phyloP scores from a whole-genome alignment of 2,329 filamentous ascomycete genomes.

The Claviceps purpurea region DNA sequence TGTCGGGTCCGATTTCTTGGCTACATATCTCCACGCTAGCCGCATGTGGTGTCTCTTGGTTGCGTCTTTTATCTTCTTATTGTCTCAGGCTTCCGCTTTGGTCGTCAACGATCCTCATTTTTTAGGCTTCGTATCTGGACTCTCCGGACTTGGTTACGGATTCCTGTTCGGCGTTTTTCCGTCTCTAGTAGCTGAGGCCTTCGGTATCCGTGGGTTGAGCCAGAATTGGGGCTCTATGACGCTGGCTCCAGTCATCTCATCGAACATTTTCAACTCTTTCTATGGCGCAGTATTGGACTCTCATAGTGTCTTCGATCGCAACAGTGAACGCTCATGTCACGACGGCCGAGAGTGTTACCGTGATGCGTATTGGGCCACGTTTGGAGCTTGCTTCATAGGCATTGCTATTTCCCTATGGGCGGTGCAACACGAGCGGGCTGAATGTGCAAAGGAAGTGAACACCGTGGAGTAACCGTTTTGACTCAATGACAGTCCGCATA shows the following conservation, averaged over 20 bases:
- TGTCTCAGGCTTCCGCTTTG: slow-evolving; percentile 66
- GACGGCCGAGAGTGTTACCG: slow-evolving; percentile 73
- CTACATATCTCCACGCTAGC: slow-evolving; percentile 65
- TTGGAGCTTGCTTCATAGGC: slow-evolving; percentile 56
- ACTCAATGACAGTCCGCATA: too few relatives aligned
- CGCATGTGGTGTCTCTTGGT: slow-evolving; percentile 84
- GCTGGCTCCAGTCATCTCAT: slow-evolving; percentile 71
- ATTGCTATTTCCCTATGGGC: slow-evolving; percentile 57
- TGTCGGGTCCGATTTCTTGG: slow-evolving; percentile 80
- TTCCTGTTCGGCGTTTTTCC: slow-evolving; percentile 91
- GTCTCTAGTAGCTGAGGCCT: slow-evolving; percentile 76
- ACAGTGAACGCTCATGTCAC: slow-evolving; percentile 60
- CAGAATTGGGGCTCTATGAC: slow-evolving; percentile 98
- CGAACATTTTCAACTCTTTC: slow-evolving; percentile 84
- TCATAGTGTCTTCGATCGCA: slow-evolving; percentile 55
- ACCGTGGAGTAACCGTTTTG: too few relatives aligned
- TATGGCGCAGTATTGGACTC: slow-evolving; percentile 76
- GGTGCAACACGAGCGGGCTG: slow-evolving; percentile 44
- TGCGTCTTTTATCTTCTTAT: slow-evolving; percentile 62
- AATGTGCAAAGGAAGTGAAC: slow-evolving; percentile 22
- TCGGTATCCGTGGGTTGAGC: slow-evolving; percentile 76
- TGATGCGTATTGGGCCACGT: slow-evolving; percentile 66
- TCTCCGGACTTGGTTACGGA: slow-evolving; percentile 83
- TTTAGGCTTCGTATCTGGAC: slow-evolving; percentile 63
- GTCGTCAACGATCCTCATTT: slow-evolving; percentile 63